These are phyloP conservation scores for Hirschioporus abietinus DNA, from an alignment of 768 basidiomycete genomes.

Conservation along the genomic window DNA sequence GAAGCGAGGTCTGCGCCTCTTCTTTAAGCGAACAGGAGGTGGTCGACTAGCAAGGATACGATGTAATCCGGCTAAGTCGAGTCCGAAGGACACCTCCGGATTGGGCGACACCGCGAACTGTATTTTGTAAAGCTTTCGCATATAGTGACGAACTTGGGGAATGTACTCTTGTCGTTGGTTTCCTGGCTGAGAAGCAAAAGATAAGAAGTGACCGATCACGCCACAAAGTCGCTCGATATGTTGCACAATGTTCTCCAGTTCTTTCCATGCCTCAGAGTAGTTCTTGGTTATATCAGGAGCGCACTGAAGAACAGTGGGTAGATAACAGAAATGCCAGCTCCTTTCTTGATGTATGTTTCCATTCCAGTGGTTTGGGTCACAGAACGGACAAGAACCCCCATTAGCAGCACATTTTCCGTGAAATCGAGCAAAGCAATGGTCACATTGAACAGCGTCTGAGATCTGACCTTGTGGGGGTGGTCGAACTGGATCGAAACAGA, in stretches of 20 bases:
- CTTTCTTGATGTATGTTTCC: constrained; percentile 78
- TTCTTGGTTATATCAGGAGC: constrained; percentile 78
- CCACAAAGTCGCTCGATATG: constrained; percentile 70
- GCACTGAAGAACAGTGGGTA: constrained; percentile 60
- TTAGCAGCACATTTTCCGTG: constrained; percentile 81
- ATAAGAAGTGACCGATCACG: constrained; percentile 75
- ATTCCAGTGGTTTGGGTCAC: constrained; percentile 89
- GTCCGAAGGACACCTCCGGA: constrained; percentile 74
- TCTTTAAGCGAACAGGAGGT: constrained; percentile 38
- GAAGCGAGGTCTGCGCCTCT: constrained; percentile 59
- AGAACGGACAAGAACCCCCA: constrained; percentile 90
- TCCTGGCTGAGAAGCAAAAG: constrained; percentile 59
- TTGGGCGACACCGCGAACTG: constrained; percentile 85
- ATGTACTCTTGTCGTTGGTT: constrained; percentile 77
- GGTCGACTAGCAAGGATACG: constrained; percentile 73
- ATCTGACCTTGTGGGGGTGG: constrained; percentile 70
- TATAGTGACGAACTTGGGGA: constrained; percentile 81
- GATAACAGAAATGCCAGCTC: constrained; percentile 77
- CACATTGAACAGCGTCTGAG: constrained; percentile 87
- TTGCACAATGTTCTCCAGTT: constrained; percentile 75
- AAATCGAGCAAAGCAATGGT: constrained; percentile 83
- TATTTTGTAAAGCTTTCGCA: constrained; percentile 86
- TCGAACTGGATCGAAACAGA: constrained; percentile 69
- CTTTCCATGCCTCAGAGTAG: constrained; percentile 76
- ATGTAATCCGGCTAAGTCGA: constrained; percentile 79